Evolutionary conservation across 768 basidiomycete genomes (phyloP).

Genomic region (Imleria badia): DNA sequence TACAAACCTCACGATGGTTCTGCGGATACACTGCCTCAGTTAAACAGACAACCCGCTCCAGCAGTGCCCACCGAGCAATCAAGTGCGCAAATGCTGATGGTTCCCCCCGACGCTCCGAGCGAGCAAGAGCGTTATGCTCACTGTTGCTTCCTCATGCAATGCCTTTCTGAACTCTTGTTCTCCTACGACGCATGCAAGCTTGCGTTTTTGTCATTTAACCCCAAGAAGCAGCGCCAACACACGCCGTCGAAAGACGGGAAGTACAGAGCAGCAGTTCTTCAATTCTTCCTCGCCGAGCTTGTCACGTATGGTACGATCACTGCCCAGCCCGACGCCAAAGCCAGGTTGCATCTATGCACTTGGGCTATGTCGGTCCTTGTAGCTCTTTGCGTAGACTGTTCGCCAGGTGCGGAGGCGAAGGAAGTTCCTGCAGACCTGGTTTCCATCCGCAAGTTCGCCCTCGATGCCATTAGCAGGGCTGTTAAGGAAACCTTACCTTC

Average conservation of each 20-base stretch:
- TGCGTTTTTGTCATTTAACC: conserved; percentile 77
- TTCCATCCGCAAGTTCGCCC: conserved; percentile 88
- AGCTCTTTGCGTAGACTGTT: conserved; percentile 88
- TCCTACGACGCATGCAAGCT: conserved; percentile 92
- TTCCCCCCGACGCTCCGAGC: conserved; percentile 10
- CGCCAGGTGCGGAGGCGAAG: conserved; percentile 63
- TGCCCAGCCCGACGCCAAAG: conserved; percentile 55
- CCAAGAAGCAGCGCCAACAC: conserved; percentile 55
- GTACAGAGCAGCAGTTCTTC: conserved; percentile 63
- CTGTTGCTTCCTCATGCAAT: conserved; percentile 85
- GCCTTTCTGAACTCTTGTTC: conserved; percentile 86
- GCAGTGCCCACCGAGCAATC: conserved; percentile 12
- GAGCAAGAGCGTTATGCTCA: conserved; percentile 46
- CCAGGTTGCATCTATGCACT: conserved; percentile 64
- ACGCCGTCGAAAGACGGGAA: conserved; percentile 70
- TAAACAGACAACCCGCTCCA: conserved; percentile 14
- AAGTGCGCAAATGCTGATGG: conserved; percentile 13
- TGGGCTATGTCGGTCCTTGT: conserved; percentile 91
- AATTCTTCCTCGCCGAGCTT: conserved; percentile 81
- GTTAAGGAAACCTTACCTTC: conserved; percentile 73
- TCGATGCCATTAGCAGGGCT: conserved; percentile 84
- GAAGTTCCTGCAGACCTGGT: conserved; percentile 76
- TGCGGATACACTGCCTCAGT: conserved; percentile 12
- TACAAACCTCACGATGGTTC: conserved; percentile 48
- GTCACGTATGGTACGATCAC: conserved; percentile 75